Percentiles rank a stretch among this genome's conserved stretches.
Evolutionary conservation across 768 basidiomycete species (phyloP).

Genomic region (Podaxis sp.): DNA sequence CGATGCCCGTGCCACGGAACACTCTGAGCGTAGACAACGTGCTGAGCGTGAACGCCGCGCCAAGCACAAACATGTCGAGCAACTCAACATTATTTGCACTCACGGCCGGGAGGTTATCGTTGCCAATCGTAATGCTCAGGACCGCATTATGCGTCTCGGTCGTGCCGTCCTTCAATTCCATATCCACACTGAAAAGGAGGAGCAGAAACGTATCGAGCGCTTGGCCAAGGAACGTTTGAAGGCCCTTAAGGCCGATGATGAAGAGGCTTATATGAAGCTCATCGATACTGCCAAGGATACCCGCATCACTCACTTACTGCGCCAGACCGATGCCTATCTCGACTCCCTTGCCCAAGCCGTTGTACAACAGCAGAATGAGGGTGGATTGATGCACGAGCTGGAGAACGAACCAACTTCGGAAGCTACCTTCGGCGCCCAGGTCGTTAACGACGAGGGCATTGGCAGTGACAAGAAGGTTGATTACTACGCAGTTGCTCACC

Average conservation of each 20-base stretch:
- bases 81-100: slow-evolving; percentile 78
- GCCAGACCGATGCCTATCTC: slow-evolving; percentile 92
- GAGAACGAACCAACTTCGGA: slow-evolving; percentile 70
- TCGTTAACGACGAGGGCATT: slow-evolving; percentile 53
- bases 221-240: slow-evolving; percentile 97
- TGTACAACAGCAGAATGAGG: slow-evolving; percentile 83
- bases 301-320: slow-evolving; percentile 91
- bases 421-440: slow-evolving; percentile 85
- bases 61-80: slow-evolving; percentile 95
- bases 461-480: slow-evolving; percentile 76
- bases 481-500: slow-evolving; percentile 95
- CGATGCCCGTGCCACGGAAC: slow-evolving; percentile 87
- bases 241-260: slow-evolving; percentile 96
- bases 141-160: slow-evolving; percentile 70
- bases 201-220: slow-evolving; percentile 94
- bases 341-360: slow-evolving; percentile 95
- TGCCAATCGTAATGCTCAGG: slow-evolving; percentile 60
- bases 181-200: slow-evolving; percentile 90
- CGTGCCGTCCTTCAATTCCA: slow-evolving; percentile 83
- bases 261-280: slow-evolving; percentile 99
- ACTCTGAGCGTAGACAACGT: slow-evolving; percentile 86
- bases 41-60: slow-evolving; percentile 89
- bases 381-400: slow-evolving; percentile 34
- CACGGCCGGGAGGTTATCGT: slow-evolving; percentile 76
- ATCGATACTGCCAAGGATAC: slow-evolving; percentile 99